phyloP scores from a whole-genome alignment of 805 yeast species.

The Teunomyces barrocoloradensis region DNA sequence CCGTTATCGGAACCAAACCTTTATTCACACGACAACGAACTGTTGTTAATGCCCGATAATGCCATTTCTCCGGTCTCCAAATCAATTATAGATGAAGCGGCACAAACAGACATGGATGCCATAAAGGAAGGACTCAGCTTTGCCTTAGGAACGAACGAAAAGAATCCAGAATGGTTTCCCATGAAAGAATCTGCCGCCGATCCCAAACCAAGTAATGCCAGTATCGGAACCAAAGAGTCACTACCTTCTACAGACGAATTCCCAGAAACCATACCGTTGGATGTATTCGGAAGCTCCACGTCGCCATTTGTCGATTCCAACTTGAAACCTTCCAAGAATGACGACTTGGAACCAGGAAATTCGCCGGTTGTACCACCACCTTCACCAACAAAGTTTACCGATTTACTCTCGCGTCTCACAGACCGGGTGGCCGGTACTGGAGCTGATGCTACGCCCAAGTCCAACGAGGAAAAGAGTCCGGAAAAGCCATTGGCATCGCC shows the following conservation, averaged over 20 bases:
- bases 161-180: conserved; percentile 32
- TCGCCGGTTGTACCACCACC: conserved; percentile 8
- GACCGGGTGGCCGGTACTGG: conserved; percentile 38
- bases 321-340: background rate
- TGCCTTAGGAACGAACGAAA: conserved; percentile 30
- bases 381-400: conserved; percentile 23
- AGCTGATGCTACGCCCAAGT: conserved; percentile 4
- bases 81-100: conserved; percentile 24
- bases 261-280: conserved; percentile 19
- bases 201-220: background rate
- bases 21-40: background rate
- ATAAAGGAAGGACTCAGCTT: conserved; percentile 31
- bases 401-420: conserved; percentile 26
- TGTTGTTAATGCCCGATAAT: background rate
- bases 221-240: background rate
- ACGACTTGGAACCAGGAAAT: conserved; percentile 19
- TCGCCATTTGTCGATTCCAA: conserved; percentile 7
- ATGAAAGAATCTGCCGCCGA: conserved; percentile 2
- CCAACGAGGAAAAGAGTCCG: background rate
- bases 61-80: background rate
- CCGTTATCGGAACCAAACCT: background rate
- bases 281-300: conserved; percentile 4
- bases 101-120: conserved; percentile 30
- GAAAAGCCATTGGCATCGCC: conserved; percentile 5
- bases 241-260: conserved; percentile 1